These are phyloP conservation scores for Fusarium verticillioides DNA, from an alignment of 2,329 filamentous ascomycete species.

Conservation along the genomic window DNA sequence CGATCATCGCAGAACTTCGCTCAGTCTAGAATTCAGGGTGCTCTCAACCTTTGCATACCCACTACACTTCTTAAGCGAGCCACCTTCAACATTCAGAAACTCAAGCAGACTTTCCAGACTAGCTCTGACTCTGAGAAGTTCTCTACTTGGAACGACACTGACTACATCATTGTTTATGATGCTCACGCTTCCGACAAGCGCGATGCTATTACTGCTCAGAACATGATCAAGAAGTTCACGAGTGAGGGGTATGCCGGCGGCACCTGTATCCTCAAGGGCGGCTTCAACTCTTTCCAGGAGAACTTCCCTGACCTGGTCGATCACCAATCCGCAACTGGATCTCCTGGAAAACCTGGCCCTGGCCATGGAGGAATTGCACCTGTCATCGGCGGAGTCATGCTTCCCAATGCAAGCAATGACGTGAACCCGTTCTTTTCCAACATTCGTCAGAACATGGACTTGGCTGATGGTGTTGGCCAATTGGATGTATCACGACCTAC, in stretches of 20 bases:
- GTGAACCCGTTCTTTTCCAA: constrained; percentile 94
- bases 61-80: constrained; percentile 92
- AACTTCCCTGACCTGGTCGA: constrained; percentile 75
- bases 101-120: constrained; percentile 86
- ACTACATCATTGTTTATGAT: constrained; percentile 89
- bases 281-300: constrained; percentile 79
- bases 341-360: constrained; percentile 60
- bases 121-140: constrained; percentile 78
- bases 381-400: constrained; percentile 88
- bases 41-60: constrained; percentile 92
- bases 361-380: constrained; percentile 63
- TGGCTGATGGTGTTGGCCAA: constrained; percentile 92
- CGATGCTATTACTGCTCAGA: constrained; percentile 82
- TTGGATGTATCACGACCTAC: constrained; percentile 65
- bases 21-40: constrained; percentile 78
- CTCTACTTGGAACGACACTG: constrained; percentile 77
- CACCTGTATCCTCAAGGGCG: constrained; percentile 81
- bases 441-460: constrained; percentile 95
- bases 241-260: constrained; percentile 83
- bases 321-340: constrained; percentile 51
- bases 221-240: constrained; percentile 93
- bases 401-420: constrained; percentile 75
- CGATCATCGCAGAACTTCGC: constrained; percentile 87
- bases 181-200: constrained; percentile 78
- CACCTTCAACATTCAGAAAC: constrained; percentile 88